Conservation (phyloP, 2,329 filamentous ascomycete genomes). For the Drechslera avenae region DNA sequence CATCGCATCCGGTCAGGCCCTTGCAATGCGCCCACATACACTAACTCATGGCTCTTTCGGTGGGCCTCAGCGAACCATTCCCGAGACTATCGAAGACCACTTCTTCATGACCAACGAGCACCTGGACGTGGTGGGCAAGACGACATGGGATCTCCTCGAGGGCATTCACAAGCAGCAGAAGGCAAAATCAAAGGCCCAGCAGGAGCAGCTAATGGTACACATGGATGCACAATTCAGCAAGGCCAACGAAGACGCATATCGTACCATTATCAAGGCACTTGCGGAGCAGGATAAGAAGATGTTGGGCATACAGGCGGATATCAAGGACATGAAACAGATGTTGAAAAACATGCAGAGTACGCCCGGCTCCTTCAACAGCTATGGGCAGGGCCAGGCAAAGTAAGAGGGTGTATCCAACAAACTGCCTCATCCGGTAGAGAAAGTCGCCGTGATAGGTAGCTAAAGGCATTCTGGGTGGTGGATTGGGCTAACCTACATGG, state of each 20-base stretch:
- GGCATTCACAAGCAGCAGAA: slow-evolving; percentile 20
- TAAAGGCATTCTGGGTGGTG: too few relatives aligned
- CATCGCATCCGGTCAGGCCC: slow-evolving; percentile 12
- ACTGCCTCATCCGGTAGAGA: too few relatives aligned
- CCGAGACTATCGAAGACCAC: slow-evolving; percentile 33
- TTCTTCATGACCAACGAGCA: slow-evolving; percentile 47
- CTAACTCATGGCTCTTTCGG: neutral
- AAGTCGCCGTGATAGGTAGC: too few relatives aligned
- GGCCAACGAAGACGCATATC: too few relatives aligned
- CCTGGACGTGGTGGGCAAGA: slow-evolving; percentile 40
- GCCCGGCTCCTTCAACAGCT: slow-evolving; percentile 20
- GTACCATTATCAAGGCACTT: slow-evolving; percentile 27
- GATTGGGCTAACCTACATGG: too few relatives aligned
- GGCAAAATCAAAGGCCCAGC: slow-evolving; percentile 17
- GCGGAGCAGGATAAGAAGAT: slow-evolving; percentile 33
- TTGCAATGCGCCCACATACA: slow-evolving; percentile 9
- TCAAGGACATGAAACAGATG: slow-evolving; percentile 36
- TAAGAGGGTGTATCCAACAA: neutral
- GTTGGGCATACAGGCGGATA: slow-evolving; percentile 25
- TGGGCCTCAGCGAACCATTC: slow-evolving; percentile 6
- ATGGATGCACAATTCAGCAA: too few relatives aligned
- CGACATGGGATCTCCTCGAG: slow-evolving; percentile 32
- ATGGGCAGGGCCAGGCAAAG: slow-evolving; percentile 22
- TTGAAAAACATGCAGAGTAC: slow-evolving; percentile 34
- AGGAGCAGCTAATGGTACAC: slow-evolving; percentile 23